Base-by-base conservation (phyloP, 208 protist genomes). In the Trypanosoma theileri region DNA sequence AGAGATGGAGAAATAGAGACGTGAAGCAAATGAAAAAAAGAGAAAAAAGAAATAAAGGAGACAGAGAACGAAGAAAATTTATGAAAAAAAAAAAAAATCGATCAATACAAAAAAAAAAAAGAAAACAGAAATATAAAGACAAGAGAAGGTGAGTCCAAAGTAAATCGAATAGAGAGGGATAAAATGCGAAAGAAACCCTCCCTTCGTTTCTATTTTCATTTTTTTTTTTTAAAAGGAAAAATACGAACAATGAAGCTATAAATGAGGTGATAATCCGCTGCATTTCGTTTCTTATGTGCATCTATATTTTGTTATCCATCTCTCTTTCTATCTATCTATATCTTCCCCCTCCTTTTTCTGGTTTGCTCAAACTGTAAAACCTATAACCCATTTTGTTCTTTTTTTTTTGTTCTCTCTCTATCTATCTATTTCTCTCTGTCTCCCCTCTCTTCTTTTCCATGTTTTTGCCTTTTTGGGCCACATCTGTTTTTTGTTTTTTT, bases 351-450 rank as follows among this genome's bases (percentile, higher is more conserved):
- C 44, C 11, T 17, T n/a, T 48, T 48, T 48, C 16, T 48, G 3
- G 16, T 48, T 48, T 12, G 16, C 16, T 48, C 44, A 48, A n/a
- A 1, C 16, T 48, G 16, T n/a, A 48, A 48, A 48, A 48, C 10
- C 10, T n/a, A 48, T 3, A 48, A 48, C 12, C 35, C 64, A n/a
- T 12, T 46, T 44, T 52, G 45, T 21, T 40, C 48, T 44, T 9
- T 46, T 66, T 51, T 44, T 22, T 40, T 22, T 9, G 1, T 35
- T 55, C 69, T 80, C 64, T 17, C 63, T 21, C 48, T 69, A 48
- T 28, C 64, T 24, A 40, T 73, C 54, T 69, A 62, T 41, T 72
- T 63, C 40, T 69, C 53, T 69, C 16, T 48, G 0, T 9, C 35
- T 17, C 35, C 35, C 35, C 56, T 60, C 16, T 26, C 35, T 46